phyloP scores from a whole-genome alignment of 495 filamentous ascomycete genomes.

The Eremomyces bilateralis region DNA sequence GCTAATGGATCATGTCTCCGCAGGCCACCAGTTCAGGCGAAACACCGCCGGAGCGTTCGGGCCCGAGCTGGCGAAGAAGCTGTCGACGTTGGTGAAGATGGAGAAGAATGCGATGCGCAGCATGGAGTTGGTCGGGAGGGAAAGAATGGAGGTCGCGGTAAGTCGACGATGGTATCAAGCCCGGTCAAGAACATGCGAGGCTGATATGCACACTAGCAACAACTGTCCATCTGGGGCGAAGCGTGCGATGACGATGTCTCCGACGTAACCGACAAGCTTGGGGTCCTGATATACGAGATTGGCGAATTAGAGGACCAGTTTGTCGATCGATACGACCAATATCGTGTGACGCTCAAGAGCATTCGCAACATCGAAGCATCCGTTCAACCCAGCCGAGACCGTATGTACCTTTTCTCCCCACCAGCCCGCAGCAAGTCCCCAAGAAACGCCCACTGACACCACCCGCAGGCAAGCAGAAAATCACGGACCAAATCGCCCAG shows the following conservation, averaged over 20 bases:
- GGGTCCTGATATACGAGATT: constrained; percentile 93
- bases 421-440: too few relatives aligned
- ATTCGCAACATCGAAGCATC: constrained; percentile 97
- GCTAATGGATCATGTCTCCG: constrained; percentile 1
- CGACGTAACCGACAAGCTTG: constrained; percentile 96
- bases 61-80: constrained; percentile 90
- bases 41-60: constrained; percentile 84
- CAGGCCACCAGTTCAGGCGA: constrained; percentile 88
- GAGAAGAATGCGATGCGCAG: constrained; percentile 99
- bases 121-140: constrained; percentile 80
- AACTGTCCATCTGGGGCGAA: constrained; percentile 97
- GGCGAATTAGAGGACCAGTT: constrained; percentile 96
- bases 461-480: constrained; percentile 78
- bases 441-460: too few relatives aligned
- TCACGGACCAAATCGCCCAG: constrained; percentile 95
- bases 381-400: constrained; percentile 91
- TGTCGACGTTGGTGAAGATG: constrained; percentile 97
- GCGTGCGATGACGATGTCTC: constrained; percentile 93
- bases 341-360: constrained; percentile 97
- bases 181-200: too few relatives aligned
- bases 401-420: too few relatives aligned
- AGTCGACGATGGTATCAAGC: constrained; percentile 18
- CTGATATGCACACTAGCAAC: too few relatives aligned
- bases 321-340: constrained; percentile 96
- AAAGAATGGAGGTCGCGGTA: constrained; percentile 96